These are phyloP conservation scores for Cardamine occulta DNA, from an alignment of 345 rosid genomes.

Conservation along the genomic window DNA sequence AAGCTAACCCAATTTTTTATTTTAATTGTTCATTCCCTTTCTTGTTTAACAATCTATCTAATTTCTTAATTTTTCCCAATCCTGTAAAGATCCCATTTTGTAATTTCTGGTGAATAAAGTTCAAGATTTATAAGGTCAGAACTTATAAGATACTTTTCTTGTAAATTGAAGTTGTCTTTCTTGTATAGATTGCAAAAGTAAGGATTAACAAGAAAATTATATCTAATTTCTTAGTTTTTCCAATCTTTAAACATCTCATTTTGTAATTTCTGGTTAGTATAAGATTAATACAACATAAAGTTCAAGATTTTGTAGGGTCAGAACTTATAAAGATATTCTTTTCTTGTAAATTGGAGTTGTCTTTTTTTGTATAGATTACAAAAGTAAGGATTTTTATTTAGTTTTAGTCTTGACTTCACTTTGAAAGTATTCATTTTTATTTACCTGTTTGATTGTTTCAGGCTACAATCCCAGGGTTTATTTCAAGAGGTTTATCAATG, in stretches of 20 bases:
- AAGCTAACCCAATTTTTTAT: not conserved
- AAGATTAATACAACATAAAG: not conserved
- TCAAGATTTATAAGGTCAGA: not conserved
- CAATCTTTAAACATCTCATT: not conserved
- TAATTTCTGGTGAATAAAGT: not conserved
- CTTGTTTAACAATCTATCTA: conserved; percentile 28
- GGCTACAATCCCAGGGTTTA: conserved; percentile 91
- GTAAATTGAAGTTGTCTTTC: not conserved
- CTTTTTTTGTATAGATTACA: not conserved
- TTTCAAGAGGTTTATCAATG: conserved; percentile 68
- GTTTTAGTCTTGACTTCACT: not conserved
- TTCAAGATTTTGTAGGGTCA: conserved; percentile 5
- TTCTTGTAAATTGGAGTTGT: not conserved
- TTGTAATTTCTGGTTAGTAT: not conserved
- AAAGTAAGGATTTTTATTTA: not conserved
- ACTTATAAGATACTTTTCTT: conserved; percentile 5
- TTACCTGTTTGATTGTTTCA: conserved; percentile 25
- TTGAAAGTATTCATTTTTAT: not conserved
- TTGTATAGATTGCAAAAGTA: not conserved
- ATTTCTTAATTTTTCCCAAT: not conserved
- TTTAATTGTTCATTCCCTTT: conserved; percentile 6
- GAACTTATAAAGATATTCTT: conserved; percentile 2
- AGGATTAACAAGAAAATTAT: too few species aligned
- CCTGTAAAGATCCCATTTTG: not conserved
- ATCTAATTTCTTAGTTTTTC: not conserved